These are phyloP conservation scores for Sugiyamaella paludigena DNA, from an alignment of 1,139 yeast species.

Conservation along the genomic window DNA sequence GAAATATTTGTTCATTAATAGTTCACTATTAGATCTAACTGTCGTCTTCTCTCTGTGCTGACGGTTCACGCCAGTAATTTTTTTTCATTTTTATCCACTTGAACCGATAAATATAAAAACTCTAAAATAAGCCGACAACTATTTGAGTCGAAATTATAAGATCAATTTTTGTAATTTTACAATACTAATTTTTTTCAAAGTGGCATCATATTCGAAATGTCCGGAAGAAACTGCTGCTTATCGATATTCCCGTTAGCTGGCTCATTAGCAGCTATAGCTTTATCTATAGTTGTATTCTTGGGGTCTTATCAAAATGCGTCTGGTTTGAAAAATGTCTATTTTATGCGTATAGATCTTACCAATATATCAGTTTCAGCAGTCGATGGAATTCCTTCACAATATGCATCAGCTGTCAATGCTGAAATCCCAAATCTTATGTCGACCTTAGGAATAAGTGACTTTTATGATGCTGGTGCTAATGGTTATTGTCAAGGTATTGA, in stretches of 20 bases:
- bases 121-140: no score
- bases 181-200: no score
- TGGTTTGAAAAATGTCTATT: slow-evolving; percentile 42
- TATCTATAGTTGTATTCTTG: slow-evolving; percentile 43
- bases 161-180: no score
- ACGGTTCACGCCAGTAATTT: no score
- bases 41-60: no score
- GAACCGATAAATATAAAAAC: no score
- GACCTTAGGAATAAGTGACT: slow-evolving; percentile 55
- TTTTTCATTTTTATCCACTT: no score
- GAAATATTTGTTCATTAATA: no score
- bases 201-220: neutral
- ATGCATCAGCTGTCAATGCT: slow-evolving; percentile 17
- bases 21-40: no score
- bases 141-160: no score
- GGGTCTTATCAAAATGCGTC: slow-evolving; percentile 41
- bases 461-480: slow-evolving; percentile 65
- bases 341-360: slow-evolving; percentile 43
- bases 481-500: slow-evolving; percentile 66
- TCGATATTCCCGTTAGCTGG: slow-evolving; percentile 42
- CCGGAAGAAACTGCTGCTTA: slow-evolving; percentile 35
- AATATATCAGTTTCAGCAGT: slow-evolving; percentile 25
- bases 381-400: slow-evolving; percentile 22
- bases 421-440: slow-evolving; percentile 21
- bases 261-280: slow-evolving; percentile 41